Conservation (phyloP, 164 flowering plant species). For the Amborella trichopoda region DNA sequence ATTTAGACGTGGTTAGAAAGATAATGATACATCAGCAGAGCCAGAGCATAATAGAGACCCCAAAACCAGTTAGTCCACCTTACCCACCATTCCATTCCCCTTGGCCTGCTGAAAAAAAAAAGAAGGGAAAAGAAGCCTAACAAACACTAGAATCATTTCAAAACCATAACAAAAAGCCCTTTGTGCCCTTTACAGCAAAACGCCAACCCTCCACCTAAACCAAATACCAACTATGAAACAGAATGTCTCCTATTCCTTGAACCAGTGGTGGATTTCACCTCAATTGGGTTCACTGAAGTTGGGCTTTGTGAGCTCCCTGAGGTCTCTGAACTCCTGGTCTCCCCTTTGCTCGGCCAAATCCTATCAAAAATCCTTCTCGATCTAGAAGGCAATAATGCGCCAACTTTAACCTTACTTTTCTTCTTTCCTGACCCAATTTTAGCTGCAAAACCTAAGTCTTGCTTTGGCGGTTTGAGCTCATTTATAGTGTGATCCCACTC, state of each 20-base stretch:
- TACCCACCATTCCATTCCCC: too few species aligned
- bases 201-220: too few species aligned
- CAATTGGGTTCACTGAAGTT: constrained; percentile 44
- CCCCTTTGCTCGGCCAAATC: constrained; percentile 54
- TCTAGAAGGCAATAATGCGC: constrained; percentile 54
- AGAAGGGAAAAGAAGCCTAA: too few species aligned
- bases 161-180: too few species aligned
- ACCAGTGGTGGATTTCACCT: constrained; percentile 40
- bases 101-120: too few species aligned
- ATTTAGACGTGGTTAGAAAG: too few species aligned
- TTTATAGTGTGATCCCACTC: constrained; percentile 30
- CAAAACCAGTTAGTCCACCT: too few species aligned
- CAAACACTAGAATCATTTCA: too few species aligned
- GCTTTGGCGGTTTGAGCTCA: constrained; percentile 17
- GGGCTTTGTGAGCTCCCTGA: constrained; percentile 75
- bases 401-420: constrained; percentile 29
- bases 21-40: too few species aligned
- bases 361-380: constrained; percentile 80
- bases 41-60: too few species aligned
- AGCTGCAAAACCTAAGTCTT: neutral
- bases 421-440: constrained; percentile 30
- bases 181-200: too few species aligned
- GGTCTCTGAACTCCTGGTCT: constrained; percentile 56
- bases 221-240: constrained; percentile 36
- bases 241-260: constrained; percentile 66